These are phyloP conservation scores for Xylaria hypoxylon DNA, from an alignment of 2,329 filamentous ascomycete species.

Conservation along the genomic window DNA sequence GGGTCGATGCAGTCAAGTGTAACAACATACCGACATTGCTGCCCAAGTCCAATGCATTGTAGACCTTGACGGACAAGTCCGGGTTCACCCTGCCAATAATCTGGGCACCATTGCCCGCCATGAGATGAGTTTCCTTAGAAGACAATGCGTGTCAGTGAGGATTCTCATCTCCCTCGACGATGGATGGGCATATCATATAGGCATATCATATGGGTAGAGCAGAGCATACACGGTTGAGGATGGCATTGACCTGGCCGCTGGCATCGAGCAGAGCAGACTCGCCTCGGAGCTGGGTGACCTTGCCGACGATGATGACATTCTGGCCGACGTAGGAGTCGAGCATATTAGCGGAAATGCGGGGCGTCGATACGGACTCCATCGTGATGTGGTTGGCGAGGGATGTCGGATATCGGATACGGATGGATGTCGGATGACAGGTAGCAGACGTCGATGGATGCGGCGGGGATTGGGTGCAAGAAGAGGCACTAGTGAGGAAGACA, in stretches of 20 bases:
- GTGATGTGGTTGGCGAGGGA: conserved; percentile 35
- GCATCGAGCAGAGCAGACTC: conserved; percentile 85
- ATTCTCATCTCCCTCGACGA: background rate
- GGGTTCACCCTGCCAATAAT: conserved; percentile 83
- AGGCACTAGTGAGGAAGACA: background rate
- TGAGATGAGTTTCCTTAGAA: conserved; percentile 75
- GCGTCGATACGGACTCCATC: conserved; percentile 79
- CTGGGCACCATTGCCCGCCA: conserved; percentile 76
- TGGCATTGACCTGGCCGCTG: conserved; percentile 78
- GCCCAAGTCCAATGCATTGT: conserved; percentile 77
- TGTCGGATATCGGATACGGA: background rate
- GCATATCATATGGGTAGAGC: no score
- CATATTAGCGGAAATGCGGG: conserved; percentile 84
- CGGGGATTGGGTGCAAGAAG: background rate
- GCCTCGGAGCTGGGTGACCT: conserved; percentile 83
- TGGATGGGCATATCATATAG: background rate
- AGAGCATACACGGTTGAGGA: conserved; percentile 73
- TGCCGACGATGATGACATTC: conserved; percentile 87
- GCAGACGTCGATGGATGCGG: background rate
- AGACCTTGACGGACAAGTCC: conserved; percentile 77
- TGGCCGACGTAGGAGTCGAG: conserved; percentile 79
- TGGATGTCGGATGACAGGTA: conserved; percentile 13
- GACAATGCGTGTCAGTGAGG: conserved; percentile 22
- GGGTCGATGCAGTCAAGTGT: conserved; percentile 12
- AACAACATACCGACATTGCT: conserved; percentile 71